Evolutionary conservation across 2,329 filamentous ascomycete genomes (phyloP), one percentile per base, ranked within the genome.

Genomic region (Periglandula ipomoeae): DNA sequence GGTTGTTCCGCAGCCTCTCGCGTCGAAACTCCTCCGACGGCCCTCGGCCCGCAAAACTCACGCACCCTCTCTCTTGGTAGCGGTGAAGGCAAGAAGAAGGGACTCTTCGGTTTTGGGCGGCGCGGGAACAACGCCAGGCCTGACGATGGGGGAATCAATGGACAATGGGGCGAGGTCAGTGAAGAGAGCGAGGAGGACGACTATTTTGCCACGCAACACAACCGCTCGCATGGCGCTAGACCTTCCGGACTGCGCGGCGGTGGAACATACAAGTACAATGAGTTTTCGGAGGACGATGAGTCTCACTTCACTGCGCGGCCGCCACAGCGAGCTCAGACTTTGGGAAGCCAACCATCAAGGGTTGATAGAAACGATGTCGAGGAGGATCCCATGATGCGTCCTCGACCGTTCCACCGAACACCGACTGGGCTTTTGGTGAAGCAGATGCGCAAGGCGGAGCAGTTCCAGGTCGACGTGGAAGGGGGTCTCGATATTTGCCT

Each of bases 401-500:
- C 32, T 32, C 59, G 61, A 9, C 67, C 71, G 0, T 86, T 89
- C 64, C 79, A 82, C 55, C 81, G 85, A 38, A 82, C 81, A 5
- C 84, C 85, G 2, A 89, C 86, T 0, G 82, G 81, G 13, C 65
- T 88, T 37, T 81, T 79, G 22, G 66, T 71, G 2, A 87, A 83
- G 60, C 75, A 84, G 55, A 69, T 76, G 55, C 75, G 73, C 57
- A 75, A 76, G 53, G 64, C 72, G 2, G 71, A 75, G 37, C 71
- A 71, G 17, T 72, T 73, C 39, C 74, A 78, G 9, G 78, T 97
- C 51, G 82, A 95, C 60, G 73, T 96, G 0, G 81, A 93, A 61
- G 85, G 85, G 26, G 89, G 89, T 0, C 71, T 98, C 9, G 89
- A 96, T 55, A 84, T 98, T 32, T 86, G 82, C 45, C 68, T 98